Percentiles rank a stretch among this genome's conserved stretches.
Evolutionary conservation across 1,284 basidiomycete genomes (phyloP).

Genomic region (Trametes pubescens): DNA sequence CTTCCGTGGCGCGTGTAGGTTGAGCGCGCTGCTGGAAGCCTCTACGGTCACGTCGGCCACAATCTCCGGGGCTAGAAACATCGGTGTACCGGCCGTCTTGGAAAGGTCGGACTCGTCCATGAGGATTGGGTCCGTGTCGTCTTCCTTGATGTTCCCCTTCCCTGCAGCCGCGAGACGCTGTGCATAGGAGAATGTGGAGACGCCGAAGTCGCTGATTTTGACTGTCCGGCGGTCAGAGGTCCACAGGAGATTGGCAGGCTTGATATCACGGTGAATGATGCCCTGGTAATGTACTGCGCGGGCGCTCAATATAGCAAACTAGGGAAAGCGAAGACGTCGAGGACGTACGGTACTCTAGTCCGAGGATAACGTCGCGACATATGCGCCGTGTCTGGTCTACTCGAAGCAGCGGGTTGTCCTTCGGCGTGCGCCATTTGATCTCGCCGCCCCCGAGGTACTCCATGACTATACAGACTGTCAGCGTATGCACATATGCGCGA

Average conservation of each 20-base stretch:
- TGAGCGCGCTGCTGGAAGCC: constrained; percentile 31
- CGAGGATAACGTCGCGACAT: constrained; percentile 91
- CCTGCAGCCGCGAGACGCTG: constrained; percentile 70
- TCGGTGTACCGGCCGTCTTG: constrained; percentile 95
- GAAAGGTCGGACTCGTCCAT: constrained; percentile 89
- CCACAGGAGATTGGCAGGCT: constrained; percentile 97
- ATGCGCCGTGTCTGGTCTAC: constrained; percentile 87
- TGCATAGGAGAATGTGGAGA: constrained; percentile 93
- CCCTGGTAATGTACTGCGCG: constrained; percentile 91
- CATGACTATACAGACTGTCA: constrained; percentile 68
- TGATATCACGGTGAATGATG: constrained; percentile 99
- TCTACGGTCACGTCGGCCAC: constrained; percentile 61
- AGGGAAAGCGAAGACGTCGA: not conserved
- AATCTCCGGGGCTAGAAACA: constrained; percentile 98
- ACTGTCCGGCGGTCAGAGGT: constrained; percentile 83
- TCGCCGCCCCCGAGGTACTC: constrained; percentile 97
- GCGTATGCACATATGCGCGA: constrained; percentile 1
- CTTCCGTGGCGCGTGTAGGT: constrained; percentile 44
- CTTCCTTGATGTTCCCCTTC: constrained; percentile 46
- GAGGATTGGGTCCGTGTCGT: constrained; percentile 63
- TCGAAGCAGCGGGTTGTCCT: constrained; percentile 78
- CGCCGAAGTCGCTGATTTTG: constrained; percentile 98
- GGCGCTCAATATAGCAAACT: constrained; percentile 12
- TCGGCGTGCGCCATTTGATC: constrained; percentile 82
- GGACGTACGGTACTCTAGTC: constrained; percentile 89